A percentile compares a stretch with the other conserved stretches of the same genome.
These are phyloP conservation scores for Dissophora ornata DNA, from an alignment of 192 early-diverging fungal genomes.

Conservation along the genomic window DNA sequence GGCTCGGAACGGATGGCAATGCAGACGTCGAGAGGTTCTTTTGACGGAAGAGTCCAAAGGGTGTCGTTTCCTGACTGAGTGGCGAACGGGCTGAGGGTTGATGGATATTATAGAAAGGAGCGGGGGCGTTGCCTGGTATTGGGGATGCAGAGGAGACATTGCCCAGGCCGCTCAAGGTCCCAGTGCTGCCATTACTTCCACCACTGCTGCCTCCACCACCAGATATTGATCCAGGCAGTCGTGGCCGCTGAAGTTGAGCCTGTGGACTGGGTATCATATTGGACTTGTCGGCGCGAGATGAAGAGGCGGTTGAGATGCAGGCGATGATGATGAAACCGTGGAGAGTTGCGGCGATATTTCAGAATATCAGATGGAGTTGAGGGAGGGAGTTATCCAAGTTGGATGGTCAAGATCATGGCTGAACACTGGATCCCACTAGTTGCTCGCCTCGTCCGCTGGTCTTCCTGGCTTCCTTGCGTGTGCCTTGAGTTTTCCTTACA, in stretches of 20 bases:
- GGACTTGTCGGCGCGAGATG: neutral
- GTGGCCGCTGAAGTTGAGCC: slow-evolving; percentile 33
- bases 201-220: slow-evolving; percentile 7
- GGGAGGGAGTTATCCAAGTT: slow-evolving; percentile 12
- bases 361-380: neutral
- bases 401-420: slow-evolving; percentile 30
- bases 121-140: slow-evolving; percentile 1
- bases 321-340: neutral
- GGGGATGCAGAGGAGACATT: slow-evolving; percentile 1
- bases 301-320: neutral
- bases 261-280: slow-evolving; percentile 43
- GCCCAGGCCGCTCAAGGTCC: neutral
- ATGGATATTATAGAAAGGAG: slow-evolving; percentile 44
- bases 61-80: slow-evolving; percentile 49
- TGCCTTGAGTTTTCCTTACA: too few species aligned
- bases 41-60: slow-evolving; percentile 52
- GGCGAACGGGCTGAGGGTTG: slow-evolving; percentile 51
- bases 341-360: too few species aligned
- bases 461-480: neutral
- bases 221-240: slow-evolving; percentile 16
- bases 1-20: slow-evolving; percentile 19
- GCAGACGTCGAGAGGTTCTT: slow-evolving; percentile 52
- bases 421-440: neutral
- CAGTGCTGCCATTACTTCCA: slow-evolving; percentile 12
- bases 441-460: neutral